Base-by-base conservation (phyloP, 2,329 filamentous ascomycete genomes). In the Trichoderma pleuroti region DNA sequence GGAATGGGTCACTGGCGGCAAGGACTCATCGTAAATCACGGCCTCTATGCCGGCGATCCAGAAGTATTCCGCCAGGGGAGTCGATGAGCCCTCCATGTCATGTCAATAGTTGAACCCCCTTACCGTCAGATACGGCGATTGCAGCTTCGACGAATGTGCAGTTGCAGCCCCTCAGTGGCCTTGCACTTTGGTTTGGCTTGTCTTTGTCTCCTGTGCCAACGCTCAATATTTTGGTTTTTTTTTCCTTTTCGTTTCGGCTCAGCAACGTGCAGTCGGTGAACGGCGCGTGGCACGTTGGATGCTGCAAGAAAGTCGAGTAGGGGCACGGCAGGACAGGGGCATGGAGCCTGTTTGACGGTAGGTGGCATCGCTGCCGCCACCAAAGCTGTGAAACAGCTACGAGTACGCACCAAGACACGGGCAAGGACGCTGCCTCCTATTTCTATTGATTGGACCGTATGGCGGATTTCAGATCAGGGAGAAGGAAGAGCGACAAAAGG, bases 21-120 rank as follows among this genome's bases (percentile, higher is more conserved):
- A 80, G 76, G 82, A 78, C 74, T 91, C 89, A 73, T 88, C 85
- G 82, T 91, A 91, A 70, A 87, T 86, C 75, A 91, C 85, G 72
- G 88, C 87, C 80, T 92, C 90, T 81, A 92, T 85, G 76, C 90
- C 90, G 74, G 90, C 90, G 79, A 92, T 91, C 90, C 90, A 92
- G 81, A 92, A 92, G 82, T 92, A 92, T 80, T 92, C 90, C 80
- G 90, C 90, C 79, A 92, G 84, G 78, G 90, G 90, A 74, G 85
- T 86, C 73, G 88, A 89, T 72, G 88, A 85, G 81, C 80, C 83
- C 78, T 88, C 87, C 87, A 89, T 89, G 82, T 81, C 85, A 83
- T 82, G 79, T 81, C 81, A 82, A 42, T 77, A 74, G 75, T 75
- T 70, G 73, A 30, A 30, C 39, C 65, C 71, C 62, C 73, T 66